Percentiles rank a stretch among this genome's conserved stretches.
phyloP scores from a whole-genome alignment of 2,329 filamentous ascomycete genomes.

The Alternaria ethzedia region DNA sequence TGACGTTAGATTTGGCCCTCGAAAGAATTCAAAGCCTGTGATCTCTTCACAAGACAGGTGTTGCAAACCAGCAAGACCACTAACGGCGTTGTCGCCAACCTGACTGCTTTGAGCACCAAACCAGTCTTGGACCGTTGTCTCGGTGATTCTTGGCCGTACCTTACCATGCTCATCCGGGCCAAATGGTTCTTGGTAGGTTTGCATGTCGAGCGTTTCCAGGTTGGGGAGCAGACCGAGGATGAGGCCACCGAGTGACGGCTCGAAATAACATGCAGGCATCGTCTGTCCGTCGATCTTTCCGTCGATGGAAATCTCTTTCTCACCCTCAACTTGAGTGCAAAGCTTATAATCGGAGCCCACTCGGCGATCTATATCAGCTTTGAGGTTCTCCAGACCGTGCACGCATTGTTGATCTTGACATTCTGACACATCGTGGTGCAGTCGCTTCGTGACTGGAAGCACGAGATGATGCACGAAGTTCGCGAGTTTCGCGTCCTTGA shows the following conservation, averaged over 20 bases:
- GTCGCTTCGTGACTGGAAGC: not conserved
- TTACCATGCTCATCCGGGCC: not conserved
- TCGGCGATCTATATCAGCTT: not conserved
- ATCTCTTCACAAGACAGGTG: not conserved
- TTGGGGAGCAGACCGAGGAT: not conserved
- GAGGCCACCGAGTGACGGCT: not conserved
- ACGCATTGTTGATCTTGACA: not conserved
- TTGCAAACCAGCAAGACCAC: not conserved
- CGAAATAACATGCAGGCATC: not conserved
- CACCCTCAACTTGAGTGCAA: not conserved
- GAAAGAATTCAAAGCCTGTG: not conserved
- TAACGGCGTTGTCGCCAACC: not conserved
- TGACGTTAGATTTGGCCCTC: not conserved
- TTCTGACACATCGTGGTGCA: not conserved
- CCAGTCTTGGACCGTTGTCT: not conserved
- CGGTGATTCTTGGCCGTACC: not conserved
- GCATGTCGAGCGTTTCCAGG: not conserved
- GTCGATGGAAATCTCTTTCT: not conserved
- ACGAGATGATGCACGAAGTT: not conserved
- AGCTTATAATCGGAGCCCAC: not conserved
- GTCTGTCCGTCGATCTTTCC: not conserved
- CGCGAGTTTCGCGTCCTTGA: not conserved
- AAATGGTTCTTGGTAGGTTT: not conserved
- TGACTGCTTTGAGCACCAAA: not conserved
- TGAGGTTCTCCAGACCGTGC: not conserved